Evolutionary conservation across 2,329 filamentous ascomycete genomes (phyloP), one percentile per base, ranked within the genome.

Genomic region (Ophidiomyces ophidiicola): DNA sequence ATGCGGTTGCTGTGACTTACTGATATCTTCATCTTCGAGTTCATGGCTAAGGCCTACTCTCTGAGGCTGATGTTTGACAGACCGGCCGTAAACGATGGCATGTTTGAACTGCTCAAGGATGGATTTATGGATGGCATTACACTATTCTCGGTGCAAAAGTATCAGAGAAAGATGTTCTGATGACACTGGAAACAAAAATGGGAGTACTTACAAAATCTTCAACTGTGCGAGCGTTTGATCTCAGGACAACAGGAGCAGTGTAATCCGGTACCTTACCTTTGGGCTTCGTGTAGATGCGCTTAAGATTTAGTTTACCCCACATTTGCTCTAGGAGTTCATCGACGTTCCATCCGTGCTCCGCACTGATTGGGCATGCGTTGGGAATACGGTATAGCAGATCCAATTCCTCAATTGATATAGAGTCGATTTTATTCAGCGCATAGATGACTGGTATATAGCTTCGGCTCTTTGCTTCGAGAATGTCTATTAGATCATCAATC

Each of bases 381-480:
- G 90, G 90, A 50, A 98, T 98, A 29, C 88, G 80, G 66, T 98
- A 96, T 19, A 98, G 71, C 45, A 98, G 68, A 63, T 98, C 90
- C 45, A 98, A 72, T 64, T 98, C 90, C 64, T 98, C 88, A 51
- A 98, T 96, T 36, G 84, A 88, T 59, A 98, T 96, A 40, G 87
- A 78, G 63, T 98, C 90, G 51, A 98, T 98, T 70, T 98, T 98
- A 74, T 98, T 98, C 53, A 98, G 72, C 29, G 92, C 90, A 66
- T 98, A 98, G 39, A 98, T 84, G 48, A 96, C 90, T n/a, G 90
- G 90, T 49, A 98, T 96, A 60, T 98, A 98, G 59, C 83, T 86
- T 62, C 90, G 76, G 58, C 81, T 85, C 70, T 84, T 94, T 32
- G 88, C 88, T 62, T 98, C 90, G 32, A 98, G 74, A 14, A 98